Evolutionary conservation across 257 asterid genomes (phyloP), one percentile per base, ranked within the genome.

Genomic region (Ilex aquifolium): DNA sequence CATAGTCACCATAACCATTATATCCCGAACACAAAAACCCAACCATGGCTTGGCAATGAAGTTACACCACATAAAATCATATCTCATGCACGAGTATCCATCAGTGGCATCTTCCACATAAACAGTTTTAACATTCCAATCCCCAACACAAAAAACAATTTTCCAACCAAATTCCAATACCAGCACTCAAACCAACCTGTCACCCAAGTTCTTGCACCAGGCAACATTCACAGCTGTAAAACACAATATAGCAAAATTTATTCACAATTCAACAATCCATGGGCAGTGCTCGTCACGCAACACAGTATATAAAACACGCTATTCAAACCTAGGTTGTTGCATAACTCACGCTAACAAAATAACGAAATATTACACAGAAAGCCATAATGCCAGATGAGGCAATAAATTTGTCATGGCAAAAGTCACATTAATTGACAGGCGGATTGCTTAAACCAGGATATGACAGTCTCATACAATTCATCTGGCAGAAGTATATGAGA

Each of bases 221-320:
- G 83, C 83, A 86, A 81, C 79, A 78, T 73, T 76, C 82, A 78
- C 69, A 79, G 97, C 95, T 90, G 97, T 82, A 83, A 81, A 87
- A 87, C 82, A 87, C 81, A 87, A 85, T 79, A 83, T 79, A 83
- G 76, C 75, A 81, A 73, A 82, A 65, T 72, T 81, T 75, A 83
- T 83, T 80, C 81, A 77, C 78, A 77, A 73, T 72, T 70, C 69
- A 70, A 72, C 67, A 62, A 76, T 71, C 79, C 61, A 74, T 32
- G 57, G 65, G 58, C 61, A 72, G 57, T 72, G 64, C 72, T 67
- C 54, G 54, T 62, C 60, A 72, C 60, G 56, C 78, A 61, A 72
- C 63, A 69, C 36, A 69, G 69, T 51, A 64, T 36, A 21, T 36
- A 36, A 4, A 36, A 36, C 42, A 36, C 42, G 8, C 8, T 8